Conservation (phyloP, 1,284 basidiomycete genomes). For the Cutaneotrichosporon cutaneum region DNA sequence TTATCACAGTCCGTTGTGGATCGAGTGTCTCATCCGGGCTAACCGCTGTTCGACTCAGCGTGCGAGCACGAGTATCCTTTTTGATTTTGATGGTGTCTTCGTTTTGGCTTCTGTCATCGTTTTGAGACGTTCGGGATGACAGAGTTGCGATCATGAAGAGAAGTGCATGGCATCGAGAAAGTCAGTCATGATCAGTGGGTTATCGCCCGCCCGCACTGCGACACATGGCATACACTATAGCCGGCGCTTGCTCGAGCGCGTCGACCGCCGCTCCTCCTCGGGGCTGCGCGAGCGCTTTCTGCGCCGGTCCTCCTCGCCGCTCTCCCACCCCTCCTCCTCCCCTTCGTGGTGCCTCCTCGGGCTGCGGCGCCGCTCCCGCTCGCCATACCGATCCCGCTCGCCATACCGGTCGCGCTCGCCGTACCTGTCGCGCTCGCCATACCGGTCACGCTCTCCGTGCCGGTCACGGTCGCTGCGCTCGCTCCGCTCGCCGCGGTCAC, state of each 20-base stretch:
- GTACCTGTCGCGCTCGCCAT: constrained; percentile 16
- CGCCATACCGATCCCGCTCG: constrained; percentile 14
- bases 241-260: constrained; percentile 16
- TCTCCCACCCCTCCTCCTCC: constrained; percentile 31
- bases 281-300: constrained; percentile 19
- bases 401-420: constrained; percentile 16
- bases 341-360: constrained; percentile 1
- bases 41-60: constrained; percentile 2
- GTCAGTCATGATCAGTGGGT: too few species aligned
- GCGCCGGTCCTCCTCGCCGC: constrained; percentile 32
- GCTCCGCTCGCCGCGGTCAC: constrained; percentile 7
- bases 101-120: neutral
- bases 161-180: too few species aligned
- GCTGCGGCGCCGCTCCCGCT: constrained; percentile 6
- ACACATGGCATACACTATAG: constrained; percentile 6
- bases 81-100: neutral
- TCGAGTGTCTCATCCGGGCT: neutral
- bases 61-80: neutral
- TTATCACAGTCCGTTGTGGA: constrained; percentile 2
- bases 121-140: neutral
- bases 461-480: constrained; percentile 14
- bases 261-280: constrained; percentile 18
- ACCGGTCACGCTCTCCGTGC: constrained; percentile 15
- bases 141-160: too few species aligned
- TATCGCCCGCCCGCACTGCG: too few species aligned